A percentile compares a stretch with the other conserved stretches of the same genome.
Conservation (phyloP, 805 yeast genomes). For the Kodamaea restingae region DNA sequence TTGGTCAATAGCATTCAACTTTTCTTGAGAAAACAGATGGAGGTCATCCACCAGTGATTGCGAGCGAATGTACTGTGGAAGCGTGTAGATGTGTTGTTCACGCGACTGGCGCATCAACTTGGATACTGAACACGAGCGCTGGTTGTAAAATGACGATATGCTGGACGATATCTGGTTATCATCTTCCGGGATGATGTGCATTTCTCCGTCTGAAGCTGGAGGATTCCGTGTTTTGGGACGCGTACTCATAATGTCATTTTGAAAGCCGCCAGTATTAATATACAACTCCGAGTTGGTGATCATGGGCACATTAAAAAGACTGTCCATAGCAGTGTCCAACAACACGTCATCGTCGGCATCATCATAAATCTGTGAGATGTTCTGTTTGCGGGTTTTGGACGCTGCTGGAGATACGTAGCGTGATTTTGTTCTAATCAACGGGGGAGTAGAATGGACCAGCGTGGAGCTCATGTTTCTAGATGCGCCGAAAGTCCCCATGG, state of each 20-base stretch:
- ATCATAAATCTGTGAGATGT: slow-evolving; percentile 38
- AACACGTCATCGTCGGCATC: slow-evolving; percentile 38
- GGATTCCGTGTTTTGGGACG: neutral
- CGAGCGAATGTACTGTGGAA: slow-evolving; percentile 36
- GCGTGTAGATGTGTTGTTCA: slow-evolving; percentile 30
- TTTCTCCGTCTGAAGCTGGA: too few species aligned
- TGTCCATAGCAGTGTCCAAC: slow-evolving; percentile 28
- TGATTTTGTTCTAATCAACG: slow-evolving; percentile 32
- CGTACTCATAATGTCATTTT: slow-evolving; percentile 21
- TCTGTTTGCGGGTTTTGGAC: slow-evolving; percentile 34
- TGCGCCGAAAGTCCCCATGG: neutral
- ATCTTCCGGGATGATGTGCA: slow-evolving; percentile 16
- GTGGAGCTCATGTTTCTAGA: slow-evolving; percentile 3
- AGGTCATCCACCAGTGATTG: slow-evolving; percentile 54
- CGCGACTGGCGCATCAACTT: slow-evolving; percentile 30
- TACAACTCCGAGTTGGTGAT: slow-evolving; percentile 30
- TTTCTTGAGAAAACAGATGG: slow-evolving; percentile 56
- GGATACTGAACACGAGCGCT: slow-evolving; percentile 32
- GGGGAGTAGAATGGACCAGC: slow-evolving; percentile 1
- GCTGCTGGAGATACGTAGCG: slow-evolving; percentile 32
- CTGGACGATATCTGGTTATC: slow-evolving; percentile 34
- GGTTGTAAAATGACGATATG: slow-evolving; percentile 33
- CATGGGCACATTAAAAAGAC: slow-evolving; percentile 42
- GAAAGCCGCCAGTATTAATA: slow-evolving; percentile 17
- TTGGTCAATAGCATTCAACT: slow-evolving; percentile 49